Conservation (phyloP, 2,329 filamentous ascomycete genomes). For the Aspergillus persii region DNA sequence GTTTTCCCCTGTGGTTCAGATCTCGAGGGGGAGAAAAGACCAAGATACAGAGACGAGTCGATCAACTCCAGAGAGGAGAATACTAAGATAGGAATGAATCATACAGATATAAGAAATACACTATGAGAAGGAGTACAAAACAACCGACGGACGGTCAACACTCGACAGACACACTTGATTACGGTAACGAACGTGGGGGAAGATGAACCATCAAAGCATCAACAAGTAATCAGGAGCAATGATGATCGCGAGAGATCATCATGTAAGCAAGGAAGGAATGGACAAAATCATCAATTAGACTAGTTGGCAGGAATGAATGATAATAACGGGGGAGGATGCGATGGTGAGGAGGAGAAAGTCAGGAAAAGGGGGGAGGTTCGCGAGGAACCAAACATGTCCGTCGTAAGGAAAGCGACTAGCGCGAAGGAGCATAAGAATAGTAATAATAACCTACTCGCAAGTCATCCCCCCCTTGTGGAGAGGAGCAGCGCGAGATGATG, state of each 20-base stretch:
- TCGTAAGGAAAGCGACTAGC: background rate
- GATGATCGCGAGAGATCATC: background rate
- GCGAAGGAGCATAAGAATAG: constrained; percentile 3
- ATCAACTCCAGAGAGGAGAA: background rate
- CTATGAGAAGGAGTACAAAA: background rate
- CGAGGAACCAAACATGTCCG: background rate
- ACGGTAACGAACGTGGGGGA: constrained; percentile 3
- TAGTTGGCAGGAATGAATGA: background rate
- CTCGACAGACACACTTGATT: background rate
- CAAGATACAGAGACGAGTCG: background rate
- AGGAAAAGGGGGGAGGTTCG: background rate
- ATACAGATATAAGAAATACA: constrained; percentile 1
- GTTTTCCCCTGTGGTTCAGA: background rate
- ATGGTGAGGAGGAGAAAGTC: background rate
- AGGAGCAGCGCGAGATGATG: background rate
- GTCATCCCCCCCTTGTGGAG: constrained; percentile 5
- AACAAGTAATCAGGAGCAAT: background rate
- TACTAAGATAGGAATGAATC: background rate
- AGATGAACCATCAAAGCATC: background rate
- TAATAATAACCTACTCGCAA: background rate
- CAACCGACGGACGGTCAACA: too few species aligned
- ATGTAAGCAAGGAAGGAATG: constrained; percentile 12
- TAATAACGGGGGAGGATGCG: background rate
- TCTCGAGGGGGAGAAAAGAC: background rate
- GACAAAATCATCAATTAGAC: too few species aligned